Conservation (phyloP, 257 asterid genomes). For the Jasminum sambac region DNA sequence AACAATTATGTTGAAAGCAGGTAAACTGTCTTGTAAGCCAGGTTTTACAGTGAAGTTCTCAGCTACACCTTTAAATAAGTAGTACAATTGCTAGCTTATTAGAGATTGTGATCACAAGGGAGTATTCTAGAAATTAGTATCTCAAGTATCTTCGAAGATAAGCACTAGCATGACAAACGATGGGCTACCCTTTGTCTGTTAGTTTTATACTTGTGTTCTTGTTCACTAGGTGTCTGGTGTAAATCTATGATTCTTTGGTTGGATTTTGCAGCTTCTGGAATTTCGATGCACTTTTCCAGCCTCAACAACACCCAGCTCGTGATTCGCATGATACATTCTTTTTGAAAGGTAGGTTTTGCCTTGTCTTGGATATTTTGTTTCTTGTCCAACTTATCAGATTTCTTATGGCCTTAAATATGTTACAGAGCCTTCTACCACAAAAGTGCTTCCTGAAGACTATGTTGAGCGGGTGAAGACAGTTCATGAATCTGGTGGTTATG, state of each 20-base stretch:
- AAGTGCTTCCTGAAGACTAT: slow-evolving; percentile 83
- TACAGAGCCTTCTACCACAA: slow-evolving; percentile 84
- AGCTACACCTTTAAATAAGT: slow-evolving; percentile 7
- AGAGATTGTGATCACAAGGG: slow-evolving; percentile 9
- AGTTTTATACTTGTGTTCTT: not conserved
- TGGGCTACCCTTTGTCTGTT: slow-evolving; percentile 8
- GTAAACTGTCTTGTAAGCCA: slow-evolving; percentile 31
- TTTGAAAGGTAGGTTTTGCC: slow-evolving; percentile 59
- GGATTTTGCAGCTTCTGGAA: slow-evolving; percentile 80
- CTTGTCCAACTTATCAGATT: slow-evolving; percentile 17
- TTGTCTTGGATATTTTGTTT: slow-evolving; percentile 26
- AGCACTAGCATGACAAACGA: not conserved
- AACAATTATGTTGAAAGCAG: slow-evolving; percentile 96
- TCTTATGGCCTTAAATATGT: slow-evolving; percentile 24
- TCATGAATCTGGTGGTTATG: slow-evolving; percentile 93
- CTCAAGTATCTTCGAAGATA: not conserved
- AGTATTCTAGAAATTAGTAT: not conserved
- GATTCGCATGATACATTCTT: slow-evolving; percentile 99
- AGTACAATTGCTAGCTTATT: not conserved
- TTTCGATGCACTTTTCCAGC: slow-evolving; percentile 98
- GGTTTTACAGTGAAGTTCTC: slow-evolving; percentile 6
- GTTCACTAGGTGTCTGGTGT: not conserved
- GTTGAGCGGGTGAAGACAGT: slow-evolving; percentile 82
- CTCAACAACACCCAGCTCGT: slow-evolving; percentile 99
- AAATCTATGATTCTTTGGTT: slow-evolving; percentile 5